phyloP scores from a whole-genome alignment of 257 asterid species.

The Penstemon newberryi region DNA sequence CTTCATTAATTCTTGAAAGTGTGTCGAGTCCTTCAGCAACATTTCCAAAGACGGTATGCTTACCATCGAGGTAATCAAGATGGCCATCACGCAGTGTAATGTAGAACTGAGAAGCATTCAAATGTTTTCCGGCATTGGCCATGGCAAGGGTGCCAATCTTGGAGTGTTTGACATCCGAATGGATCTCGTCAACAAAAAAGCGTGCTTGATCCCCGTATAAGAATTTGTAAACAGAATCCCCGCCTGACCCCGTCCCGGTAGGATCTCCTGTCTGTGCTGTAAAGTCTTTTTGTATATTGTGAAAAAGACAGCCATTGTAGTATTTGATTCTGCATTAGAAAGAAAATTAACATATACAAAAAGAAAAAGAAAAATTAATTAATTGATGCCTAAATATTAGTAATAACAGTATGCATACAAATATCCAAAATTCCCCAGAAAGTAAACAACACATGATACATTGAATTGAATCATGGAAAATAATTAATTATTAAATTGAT shows the following conservation, averaged over 20 bases:
- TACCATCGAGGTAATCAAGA: slow-evolving; percentile 95
- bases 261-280: slow-evolving; percentile 99
- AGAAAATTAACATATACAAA: background rate
- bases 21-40: slow-evolving; percentile 93
- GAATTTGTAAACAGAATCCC: slow-evolving; percentile 91
- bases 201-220: slow-evolving; percentile 97
- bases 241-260: slow-evolving; percentile 91
- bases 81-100: slow-evolving; percentile 75
- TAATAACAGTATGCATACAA: background rate
- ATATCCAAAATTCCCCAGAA: background rate
- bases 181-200: slow-evolving; percentile 91
- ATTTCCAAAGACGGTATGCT: slow-evolving; percentile 95
- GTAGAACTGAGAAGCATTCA: slow-evolving; percentile 99
- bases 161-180: slow-evolving; percentile 83
- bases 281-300: slow-evolving; percentile 86
- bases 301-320: slow-evolving; percentile 93
- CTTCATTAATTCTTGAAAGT: slow-evolving; percentile 81
- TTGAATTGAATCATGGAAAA: background rate
- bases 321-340: slow-evolving; percentile 72
- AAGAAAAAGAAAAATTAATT: background rate
- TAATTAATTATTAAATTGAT: background rate
- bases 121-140: slow-evolving; percentile 95
- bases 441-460: background rate
- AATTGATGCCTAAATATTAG: too few relatives aligned
- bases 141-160: slow-evolving; percentile 85